Evolutionary conservation across 805 yeast genomes (phyloP).

Genomic region (Kazachstania taianensis): DNA sequence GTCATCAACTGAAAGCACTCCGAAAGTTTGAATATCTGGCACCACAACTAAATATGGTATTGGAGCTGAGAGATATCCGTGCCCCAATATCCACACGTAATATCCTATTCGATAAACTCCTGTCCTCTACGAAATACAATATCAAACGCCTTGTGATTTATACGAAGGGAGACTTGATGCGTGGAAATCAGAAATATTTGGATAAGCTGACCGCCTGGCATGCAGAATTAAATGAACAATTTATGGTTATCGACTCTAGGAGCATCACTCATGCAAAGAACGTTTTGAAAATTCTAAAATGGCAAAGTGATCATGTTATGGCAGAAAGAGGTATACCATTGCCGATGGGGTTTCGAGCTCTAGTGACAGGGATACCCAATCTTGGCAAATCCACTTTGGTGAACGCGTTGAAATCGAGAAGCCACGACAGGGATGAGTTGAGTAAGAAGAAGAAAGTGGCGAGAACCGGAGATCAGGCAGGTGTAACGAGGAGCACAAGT

Average conservation of each 20-base stretch:
- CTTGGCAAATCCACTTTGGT: constrained; percentile 92
- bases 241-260: constrained; percentile 51
- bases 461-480: constrained; percentile 77
- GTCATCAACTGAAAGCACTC: constrained; percentile 80
- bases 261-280: constrained; percentile 38
- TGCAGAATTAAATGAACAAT: constrained; percentile 30
- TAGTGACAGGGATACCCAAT: constrained; percentile 92
- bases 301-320: constrained; percentile 30
- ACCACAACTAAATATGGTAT: constrained; percentile 69
- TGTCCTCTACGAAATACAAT: constrained; percentile 35
- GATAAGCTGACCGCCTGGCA: constrained; percentile 41
- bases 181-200: constrained; percentile 7
- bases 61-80: constrained; percentile 81
- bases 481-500: constrained; percentile 74
- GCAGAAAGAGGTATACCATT: constrained; percentile 47
- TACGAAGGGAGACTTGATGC: constrained; percentile 61
- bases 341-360: constrained; percentile 67
- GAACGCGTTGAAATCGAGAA: constrained; percentile 52
- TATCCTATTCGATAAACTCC: constrained; percentile 59
- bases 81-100: constrained; percentile 84
- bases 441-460: constrained; percentile 53
- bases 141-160: constrained; percentile 41
- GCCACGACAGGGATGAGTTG: constrained; percentile 13
- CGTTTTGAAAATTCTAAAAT: constrained; percentile 41
- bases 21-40: constrained; percentile 54